A percentile compares a stretch with the other conserved stretches of the same genome.
phyloP scores from a whole-genome alignment of 164 flowering plant species.

The Stephania yunnanensis region DNA sequence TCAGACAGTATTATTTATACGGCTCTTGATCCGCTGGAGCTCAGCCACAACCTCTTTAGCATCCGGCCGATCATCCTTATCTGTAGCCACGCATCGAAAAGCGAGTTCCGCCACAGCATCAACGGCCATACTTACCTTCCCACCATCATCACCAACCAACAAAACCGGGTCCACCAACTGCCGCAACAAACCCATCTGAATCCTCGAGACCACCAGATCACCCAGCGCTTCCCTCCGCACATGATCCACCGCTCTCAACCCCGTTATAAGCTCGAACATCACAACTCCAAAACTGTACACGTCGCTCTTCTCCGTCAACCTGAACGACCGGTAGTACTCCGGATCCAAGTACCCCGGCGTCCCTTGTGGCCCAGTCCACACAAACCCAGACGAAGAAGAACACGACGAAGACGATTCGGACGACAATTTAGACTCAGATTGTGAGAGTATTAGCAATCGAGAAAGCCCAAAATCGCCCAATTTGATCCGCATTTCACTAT shows the following conservation, averaged over 20 bases:
- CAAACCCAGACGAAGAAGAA: constrained; percentile 23
- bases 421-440: constrained; percentile 15
- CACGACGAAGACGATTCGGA: constrained; percentile 7
- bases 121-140: constrained; percentile 35
- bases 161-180: constrained; percentile 66
- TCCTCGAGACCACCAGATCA: constrained; percentile 67
- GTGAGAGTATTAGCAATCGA: constrained; percentile 45
- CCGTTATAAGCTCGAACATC: constrained; percentile 71
- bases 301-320: constrained; percentile 91
- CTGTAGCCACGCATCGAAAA: constrained; percentile 79
- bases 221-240: constrained; percentile 66
- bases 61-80: constrained; percentile 88
- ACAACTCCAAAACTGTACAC: constrained; percentile 94
- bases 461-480: constrained; percentile 92
- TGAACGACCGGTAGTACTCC: constrained; percentile 73
- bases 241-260: constrained; percentile 78
- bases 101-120: constrained; percentile 73
- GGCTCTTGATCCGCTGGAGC: constrained; percentile 47
- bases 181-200: constrained; percentile 58
- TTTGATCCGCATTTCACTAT: constrained; percentile 66
- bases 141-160: constrained; percentile 26
- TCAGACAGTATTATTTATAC: constrained; percentile 12
- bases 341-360: constrained; percentile 96
- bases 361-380: constrained; percentile 98
- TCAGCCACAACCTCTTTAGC: constrained; percentile 69